phyloP scores from a whole-genome alignment of 2,329 filamentous ascomycete genomes.

The Talaromyces amestolkiae region DNA sequence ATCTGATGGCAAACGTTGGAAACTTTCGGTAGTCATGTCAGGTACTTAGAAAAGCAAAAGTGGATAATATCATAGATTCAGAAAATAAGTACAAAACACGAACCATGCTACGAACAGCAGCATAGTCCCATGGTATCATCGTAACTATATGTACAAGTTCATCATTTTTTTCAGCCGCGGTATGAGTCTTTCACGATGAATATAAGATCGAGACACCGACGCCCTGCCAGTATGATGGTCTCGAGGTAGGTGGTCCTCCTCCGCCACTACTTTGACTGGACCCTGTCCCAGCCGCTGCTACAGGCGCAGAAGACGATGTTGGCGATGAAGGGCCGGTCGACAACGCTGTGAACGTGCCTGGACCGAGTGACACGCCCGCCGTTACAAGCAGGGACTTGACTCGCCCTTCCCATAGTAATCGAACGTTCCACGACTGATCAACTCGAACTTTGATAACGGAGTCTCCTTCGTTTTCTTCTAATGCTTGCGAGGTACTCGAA shows the following conservation, averaged over 20 bases:
- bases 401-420: constrained; percentile 87
- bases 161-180: background rate
- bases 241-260: constrained; percentile 20
- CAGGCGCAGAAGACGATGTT: constrained; percentile 22
- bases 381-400: constrained; percentile 92
- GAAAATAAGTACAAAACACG: constrained; percentile 5
- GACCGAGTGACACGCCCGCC: constrained; percentile 79
- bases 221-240: constrained; percentile 40
- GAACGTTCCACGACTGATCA: constrained; percentile 82
- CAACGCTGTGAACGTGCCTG: constrained; percentile 36
- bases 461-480: constrained; percentile 48
- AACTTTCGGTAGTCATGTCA: background rate
- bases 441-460: constrained; percentile 87
- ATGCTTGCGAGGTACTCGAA: constrained; percentile 19
- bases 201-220: constrained; percentile 45
- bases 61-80: constrained; percentile 8
- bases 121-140: background rate
- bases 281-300: background rate
- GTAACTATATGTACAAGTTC: constrained; percentile 14
- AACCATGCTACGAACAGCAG: background rate
- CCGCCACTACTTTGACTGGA: constrained; percentile 18
- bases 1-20: background rate
- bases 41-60: constrained; percentile 9
- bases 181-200: constrained; percentile 33
- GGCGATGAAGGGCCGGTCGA: constrained; percentile 27